These are phyloP conservation scores for Tieghemiomyces parasiticus DNA, from an alignment of 192 early-diverging fungal genomes.

Conservation along the genomic window DNA sequence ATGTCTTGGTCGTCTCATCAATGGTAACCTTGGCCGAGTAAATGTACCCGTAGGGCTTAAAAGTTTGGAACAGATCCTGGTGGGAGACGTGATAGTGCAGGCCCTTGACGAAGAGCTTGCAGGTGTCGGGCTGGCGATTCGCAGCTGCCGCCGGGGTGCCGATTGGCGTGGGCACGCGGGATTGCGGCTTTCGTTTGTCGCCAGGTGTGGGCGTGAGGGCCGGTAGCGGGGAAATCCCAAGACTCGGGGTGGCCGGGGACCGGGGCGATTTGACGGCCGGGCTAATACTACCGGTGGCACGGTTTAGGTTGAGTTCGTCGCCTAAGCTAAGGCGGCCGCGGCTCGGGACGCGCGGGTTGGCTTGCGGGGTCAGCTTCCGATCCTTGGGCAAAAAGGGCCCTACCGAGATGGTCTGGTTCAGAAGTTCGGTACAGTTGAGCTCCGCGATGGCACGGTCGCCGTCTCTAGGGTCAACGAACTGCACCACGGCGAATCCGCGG, in stretches of 20 bases:
- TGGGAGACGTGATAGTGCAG: constrained; percentile 32
- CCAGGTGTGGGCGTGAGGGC: background rate
- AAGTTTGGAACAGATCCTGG: constrained; percentile 33
- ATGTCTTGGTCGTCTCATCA: constrained; percentile 24
- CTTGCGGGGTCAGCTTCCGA: constrained; percentile 11
- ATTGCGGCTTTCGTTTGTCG: constrained; percentile 10
- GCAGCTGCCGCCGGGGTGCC: constrained; percentile 5
- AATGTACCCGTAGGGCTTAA: constrained; percentile 35
- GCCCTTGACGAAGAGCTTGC: constrained; percentile 33
- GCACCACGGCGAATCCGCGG: constrained; percentile 21
- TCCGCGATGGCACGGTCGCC: constrained; percentile 24
- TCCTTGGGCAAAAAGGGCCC: constrained; percentile 16
- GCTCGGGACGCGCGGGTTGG: background rate
- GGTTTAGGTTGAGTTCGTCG: background rate
- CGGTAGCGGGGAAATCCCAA: background rate
- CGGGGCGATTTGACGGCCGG: background rate
- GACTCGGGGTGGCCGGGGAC: background rate
- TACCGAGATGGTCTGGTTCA: constrained; percentile 21
- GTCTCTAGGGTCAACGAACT: constrained; percentile 20
- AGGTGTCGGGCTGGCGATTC: constrained; percentile 23
- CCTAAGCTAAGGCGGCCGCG: constrained; percentile 8
- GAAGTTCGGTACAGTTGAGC: constrained; percentile 26
- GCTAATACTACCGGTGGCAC: background rate
- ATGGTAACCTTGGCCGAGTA: constrained; percentile 32
- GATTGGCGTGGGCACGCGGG: constrained; percentile 9